phyloP scores from a whole-genome alignment of 2,329 filamentous ascomycete genomes.

The Aspergillus quadricinctus region DNA sequence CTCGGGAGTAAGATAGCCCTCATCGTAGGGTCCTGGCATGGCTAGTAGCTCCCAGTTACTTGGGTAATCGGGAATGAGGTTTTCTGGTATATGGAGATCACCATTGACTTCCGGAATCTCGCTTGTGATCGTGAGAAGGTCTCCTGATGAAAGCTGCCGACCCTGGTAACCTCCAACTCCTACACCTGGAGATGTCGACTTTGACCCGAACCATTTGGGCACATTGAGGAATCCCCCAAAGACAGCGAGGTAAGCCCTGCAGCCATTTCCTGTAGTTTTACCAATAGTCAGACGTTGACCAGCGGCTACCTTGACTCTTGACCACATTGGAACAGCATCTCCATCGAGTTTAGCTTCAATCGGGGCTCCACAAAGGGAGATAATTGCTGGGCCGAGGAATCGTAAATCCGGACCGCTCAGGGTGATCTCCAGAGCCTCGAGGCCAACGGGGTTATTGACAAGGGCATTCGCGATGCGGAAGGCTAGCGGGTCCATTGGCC shows the following conservation, averaged over 20 bases:
- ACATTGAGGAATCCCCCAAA: constrained; percentile 53
- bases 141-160: constrained; percentile 51
- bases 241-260: constrained; percentile 56
- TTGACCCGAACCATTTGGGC: constrained; percentile 55
- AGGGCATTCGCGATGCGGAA: constrained; percentile 57
- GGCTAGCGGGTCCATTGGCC: constrained; percentile 59
- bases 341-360: constrained; percentile 52
- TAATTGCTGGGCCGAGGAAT: constrained; percentile 52
- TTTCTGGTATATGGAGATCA: constrained; percentile 40
- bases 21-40: constrained; percentile 55
- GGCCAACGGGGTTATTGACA: constrained; percentile 51
- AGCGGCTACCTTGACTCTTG: constrained; percentile 46
- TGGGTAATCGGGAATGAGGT: constrained; percentile 47
- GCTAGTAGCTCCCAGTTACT: constrained; percentile 50
- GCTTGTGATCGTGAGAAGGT: constrained; percentile 47
- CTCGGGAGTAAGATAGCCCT: constrained; percentile 49
- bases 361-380: constrained; percentile 55
- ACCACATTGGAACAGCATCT: constrained; percentile 51
- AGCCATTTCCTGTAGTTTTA: constrained; percentile 49
- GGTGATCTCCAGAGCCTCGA: constrained; percentile 58
- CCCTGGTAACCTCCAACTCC: constrained; percentile 59
- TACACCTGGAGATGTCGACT: constrained; percentile 55
- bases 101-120: constrained; percentile 30
- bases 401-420: constrained; percentile 55
- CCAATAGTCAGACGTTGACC: constrained; percentile 54